phyloP scores from a whole-genome alignment of 257 asterid genomes.

The Solanum chiquidenum region DNA sequence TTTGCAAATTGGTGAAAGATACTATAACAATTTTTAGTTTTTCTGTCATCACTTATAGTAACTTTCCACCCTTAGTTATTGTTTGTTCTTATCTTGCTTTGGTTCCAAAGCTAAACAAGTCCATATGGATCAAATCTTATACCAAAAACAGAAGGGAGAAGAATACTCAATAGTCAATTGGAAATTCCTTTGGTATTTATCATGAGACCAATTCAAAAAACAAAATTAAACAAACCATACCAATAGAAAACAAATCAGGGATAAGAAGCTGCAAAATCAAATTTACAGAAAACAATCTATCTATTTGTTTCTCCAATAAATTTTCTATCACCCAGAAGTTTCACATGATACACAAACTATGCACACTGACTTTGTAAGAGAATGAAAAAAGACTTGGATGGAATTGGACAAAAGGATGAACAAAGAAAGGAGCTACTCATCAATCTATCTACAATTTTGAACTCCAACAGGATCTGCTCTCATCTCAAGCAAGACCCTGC shows the following conservation, averaged over 20 bases:
- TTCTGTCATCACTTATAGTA: background rate
- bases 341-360: background rate
- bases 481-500: conserved; percentile 12
- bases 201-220: background rate
- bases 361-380: background rate
- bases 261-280: background rate
- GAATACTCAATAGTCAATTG: background rate
- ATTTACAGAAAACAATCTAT: background rate
- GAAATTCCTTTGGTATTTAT: background rate
- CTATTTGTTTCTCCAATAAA: background rate
- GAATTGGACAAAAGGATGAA: background rate
- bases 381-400: background rate
- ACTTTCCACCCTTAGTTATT: background rate
- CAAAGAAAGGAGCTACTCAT: background rate
- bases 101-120: background rate
- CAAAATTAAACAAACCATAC: background rate
- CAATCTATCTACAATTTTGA: conserved; percentile 19
- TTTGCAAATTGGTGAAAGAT: background rate
- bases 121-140: background rate
- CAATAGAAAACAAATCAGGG: background rate
- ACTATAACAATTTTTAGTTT: background rate
- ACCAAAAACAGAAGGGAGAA: background rate
- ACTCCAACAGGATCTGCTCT: conserved; percentile 1
- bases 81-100: background rate
- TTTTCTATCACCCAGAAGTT: background rate